Conservation (phyloP, 495 filamentous ascomycete species). For the Penicillium psychrofluorescens region DNA sequence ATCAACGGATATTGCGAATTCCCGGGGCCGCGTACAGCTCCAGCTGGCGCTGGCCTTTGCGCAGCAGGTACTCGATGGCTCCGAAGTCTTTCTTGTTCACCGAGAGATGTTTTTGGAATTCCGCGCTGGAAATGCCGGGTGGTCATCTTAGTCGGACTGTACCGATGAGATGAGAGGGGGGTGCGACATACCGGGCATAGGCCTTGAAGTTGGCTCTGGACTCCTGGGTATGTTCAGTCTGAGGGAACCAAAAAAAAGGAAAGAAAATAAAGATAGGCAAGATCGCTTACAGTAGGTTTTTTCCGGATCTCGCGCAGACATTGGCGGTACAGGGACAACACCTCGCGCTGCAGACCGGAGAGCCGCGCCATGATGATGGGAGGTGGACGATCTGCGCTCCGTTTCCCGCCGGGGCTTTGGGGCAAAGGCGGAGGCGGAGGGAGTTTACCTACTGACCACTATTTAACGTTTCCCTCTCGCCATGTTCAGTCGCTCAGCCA, state of each 20-base stretch:
- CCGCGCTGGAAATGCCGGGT: conserved; percentile 40
- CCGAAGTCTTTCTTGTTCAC: conserved; percentile 84
- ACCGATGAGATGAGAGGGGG: not conserved
- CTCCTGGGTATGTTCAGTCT: conserved; percentile 28
- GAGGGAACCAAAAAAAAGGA: not conserved
- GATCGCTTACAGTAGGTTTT: conserved; percentile 65
- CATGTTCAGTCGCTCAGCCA: conserved; percentile 2
- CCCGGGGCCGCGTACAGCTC: conserved; percentile 77
- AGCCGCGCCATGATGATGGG: conserved; percentile 40
- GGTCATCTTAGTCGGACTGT: conserved; percentile 5
- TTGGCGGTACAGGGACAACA: conserved; percentile 76
- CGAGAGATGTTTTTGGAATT: conserved; percentile 65
- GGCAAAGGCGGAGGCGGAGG: no score
- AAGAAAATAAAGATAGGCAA: not conserved
- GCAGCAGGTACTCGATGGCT: conserved; percentile 79
- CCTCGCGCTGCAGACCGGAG: conserved; percentile 87
- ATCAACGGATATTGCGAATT: conserved; percentile 66
- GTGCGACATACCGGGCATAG: conserved; percentile 50
- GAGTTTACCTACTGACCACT: not conserved
- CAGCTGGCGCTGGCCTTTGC: conserved; percentile 78
- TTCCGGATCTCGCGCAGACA: conserved; percentile 73
- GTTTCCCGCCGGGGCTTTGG: conserved; percentile 13
- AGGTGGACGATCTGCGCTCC: conserved; percentile 7
- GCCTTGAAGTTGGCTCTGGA: conserved; percentile 44
- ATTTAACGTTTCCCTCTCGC: not conserved